Base-by-base conservation (phyloP, 2,329 filamentous ascomycete genomes). In the Elsinoe batatas region DNA sequence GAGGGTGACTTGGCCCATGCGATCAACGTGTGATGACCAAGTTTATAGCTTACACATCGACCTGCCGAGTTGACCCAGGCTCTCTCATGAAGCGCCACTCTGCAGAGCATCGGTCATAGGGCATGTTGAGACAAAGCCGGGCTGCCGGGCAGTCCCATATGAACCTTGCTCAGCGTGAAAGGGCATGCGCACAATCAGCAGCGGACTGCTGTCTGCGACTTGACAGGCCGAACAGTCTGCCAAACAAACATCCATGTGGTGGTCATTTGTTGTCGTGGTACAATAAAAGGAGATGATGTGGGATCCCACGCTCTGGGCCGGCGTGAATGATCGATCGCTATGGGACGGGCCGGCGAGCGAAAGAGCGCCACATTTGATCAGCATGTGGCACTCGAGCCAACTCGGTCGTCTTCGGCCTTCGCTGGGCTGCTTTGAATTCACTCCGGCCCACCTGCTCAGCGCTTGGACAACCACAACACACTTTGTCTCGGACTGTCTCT, bases 401-500 rank as follows among this genome's bases (percentile, higher is more conserved):
- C 40, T 44, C 18, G 26, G 26, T 30, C 26, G 26, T 30, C 26
- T 30, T 30, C 26, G 26, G 26, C 26, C 26, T 30, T 30, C 26
- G 26, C 26, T 30, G 26, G 26, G 7, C 26, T 30, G 7, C 26
- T 38, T 22, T 22, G 18, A 22, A 22, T 22, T 8, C 36, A 38
- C 15, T 38, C 15, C 15, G 36, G 26, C 18, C 40, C 40, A 44
- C 40, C 18, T 44, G 40, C 40, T 26, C 18, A 44, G 47, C 47
- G 47, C 47, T 51, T 51, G 36, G 47, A 51, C 47, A 51, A 51
- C 47, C 47, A 51, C 47, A 51, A 51, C 47, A 51, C 47, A 51
- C 47, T 51, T 51, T 51, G 47, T 51, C 47, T 51, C 33, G 47
- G 38, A 37, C 47, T 35, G 32, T 38, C 47, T 51, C 47, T 38